A percentile compares a stretch with the other conserved stretches of the same genome.
phyloP scores from a whole-genome alignment of 176 grass and related monocot species.

The Carex myosuroides region DNA sequence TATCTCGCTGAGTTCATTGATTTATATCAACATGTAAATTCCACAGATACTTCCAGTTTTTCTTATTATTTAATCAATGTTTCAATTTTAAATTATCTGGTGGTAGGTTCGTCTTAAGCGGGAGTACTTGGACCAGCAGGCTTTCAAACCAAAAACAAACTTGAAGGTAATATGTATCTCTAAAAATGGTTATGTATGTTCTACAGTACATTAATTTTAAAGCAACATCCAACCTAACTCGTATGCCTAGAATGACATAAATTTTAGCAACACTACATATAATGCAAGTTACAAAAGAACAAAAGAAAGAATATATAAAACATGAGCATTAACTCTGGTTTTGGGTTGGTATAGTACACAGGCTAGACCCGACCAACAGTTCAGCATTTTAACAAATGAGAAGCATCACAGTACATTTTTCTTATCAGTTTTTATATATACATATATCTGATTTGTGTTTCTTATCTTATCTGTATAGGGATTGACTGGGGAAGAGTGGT shows the following conservation, averaged over 20 bases:
- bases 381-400: neutral
- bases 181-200: neutral
- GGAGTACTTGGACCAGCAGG: slow-evolving; percentile 77
- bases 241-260: neutral
- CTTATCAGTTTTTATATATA: neutral
- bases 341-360: neutral
- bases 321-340: slow-evolving; percentile 4
- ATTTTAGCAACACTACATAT: neutral
- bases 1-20: neutral
- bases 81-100: slow-evolving; percentile 8
- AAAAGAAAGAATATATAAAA: neutral
- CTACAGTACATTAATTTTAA: neutral
- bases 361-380: neutral
- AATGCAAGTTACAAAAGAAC: neutral
- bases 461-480: slow-evolving; percentile 39
- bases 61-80: slow-evolving; percentile 1
- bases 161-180: slow-evolving; percentile 33
- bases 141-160: slow-evolving; percentile 37
- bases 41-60: neutral
- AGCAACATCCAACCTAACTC: neutral
- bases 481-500: slow-evolving; percentile 83
- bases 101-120: slow-evolving; percentile 87
- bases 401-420: neutral
- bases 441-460: slow-evolving; percentile 6
- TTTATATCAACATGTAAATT: neutral